Evolutionary conservation across 1,284 basidiomycete species (phyloP).

Genomic region (Phenoliferia sp.): DNA sequence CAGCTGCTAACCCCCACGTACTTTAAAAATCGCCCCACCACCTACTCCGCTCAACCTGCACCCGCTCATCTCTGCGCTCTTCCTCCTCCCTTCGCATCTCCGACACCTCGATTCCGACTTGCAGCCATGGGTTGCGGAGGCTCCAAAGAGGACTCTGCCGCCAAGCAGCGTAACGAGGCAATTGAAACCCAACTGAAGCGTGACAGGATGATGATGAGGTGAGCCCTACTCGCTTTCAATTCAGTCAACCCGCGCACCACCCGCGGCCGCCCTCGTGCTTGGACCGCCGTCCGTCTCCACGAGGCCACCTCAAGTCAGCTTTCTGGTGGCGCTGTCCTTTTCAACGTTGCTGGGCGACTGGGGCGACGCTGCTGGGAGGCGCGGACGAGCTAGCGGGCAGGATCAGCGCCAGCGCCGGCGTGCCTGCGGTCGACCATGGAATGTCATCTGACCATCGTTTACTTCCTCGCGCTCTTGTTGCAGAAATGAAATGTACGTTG

Average conservation of each 20-base stretch:
- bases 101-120: too few species aligned
- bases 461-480: background rate
- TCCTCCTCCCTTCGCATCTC: too few species aligned
- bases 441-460: background rate
- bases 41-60: too few species aligned
- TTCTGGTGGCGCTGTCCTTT: background rate
- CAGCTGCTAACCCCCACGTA: too few species aligned
- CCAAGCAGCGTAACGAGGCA: conserved; percentile 65
- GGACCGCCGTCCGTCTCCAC: too few species aligned
- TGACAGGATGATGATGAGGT: conserved; percentile 80
- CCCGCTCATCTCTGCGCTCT: too few species aligned
- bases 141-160: conserved; percentile 45
- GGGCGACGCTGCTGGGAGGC: too few species aligned
- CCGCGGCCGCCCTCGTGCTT: too few species aligned
- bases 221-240: background rate
- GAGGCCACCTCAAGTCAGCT: conserved; percentile 74
- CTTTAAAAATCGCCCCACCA: too few species aligned
- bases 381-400: too few species aligned
- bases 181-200: conserved; percentile 93
- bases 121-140: conserved; percentile 48
- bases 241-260: too few species aligned
- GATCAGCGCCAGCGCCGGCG: too few species aligned
- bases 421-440: background rate
- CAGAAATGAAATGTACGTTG: conserved; percentile 27
- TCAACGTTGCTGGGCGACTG: background rate